Evolutionary conservation across 352 stramenopile genomes (phyloP), one percentile per base, ranked within the genome.

Genomic region (Pythium vanterpoolii): DNA sequence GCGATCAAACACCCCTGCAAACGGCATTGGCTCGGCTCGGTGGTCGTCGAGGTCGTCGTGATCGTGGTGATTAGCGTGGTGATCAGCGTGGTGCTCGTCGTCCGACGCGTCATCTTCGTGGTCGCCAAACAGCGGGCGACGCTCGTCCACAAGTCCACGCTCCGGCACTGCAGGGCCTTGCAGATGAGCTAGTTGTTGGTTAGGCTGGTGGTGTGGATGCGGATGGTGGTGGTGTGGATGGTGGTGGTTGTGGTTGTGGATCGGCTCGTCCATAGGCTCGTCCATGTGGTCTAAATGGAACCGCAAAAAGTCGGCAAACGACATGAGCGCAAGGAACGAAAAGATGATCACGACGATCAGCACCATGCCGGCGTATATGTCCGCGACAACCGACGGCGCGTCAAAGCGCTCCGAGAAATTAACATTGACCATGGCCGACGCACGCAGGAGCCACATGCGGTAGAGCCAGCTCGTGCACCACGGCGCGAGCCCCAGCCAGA

Each of bases 301-400:
- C 54, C 91, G 76, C 54, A 97, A 69, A 60, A 98, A 98, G 59
- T 97, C 91, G 5, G 87, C 84, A 66, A 97, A 96, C 38, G 90
- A 98, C 93, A 98, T 98, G 23, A 98, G 70, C 62, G 86, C 89
- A 28, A 98, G 72, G 71, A 98, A 98, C 47, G 86, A 97, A 58
- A 98, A 94, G 9, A 98, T 86, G 61, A 98, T 94, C 49, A 87
- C 87, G 23, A 96, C 76, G 39, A 94, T 87, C 53, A 98, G 74
- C 21, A 98, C 79, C 3, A 93, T 82, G 28, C 94, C 94, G 6
- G 87, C 87, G 49, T 96, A 95, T 34, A 92, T 87, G 70, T 98
- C 94, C 2, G 67, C 71, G 10, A 94, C 56, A 5, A 96, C 67
- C 36, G 96, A 79, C 44, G 72, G n/a, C 23, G 53, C 39, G 47